Evolutionary conservation across 768 basidiomycete species (phyloP).

Genomic region (Termitomyces heimii): DNA sequence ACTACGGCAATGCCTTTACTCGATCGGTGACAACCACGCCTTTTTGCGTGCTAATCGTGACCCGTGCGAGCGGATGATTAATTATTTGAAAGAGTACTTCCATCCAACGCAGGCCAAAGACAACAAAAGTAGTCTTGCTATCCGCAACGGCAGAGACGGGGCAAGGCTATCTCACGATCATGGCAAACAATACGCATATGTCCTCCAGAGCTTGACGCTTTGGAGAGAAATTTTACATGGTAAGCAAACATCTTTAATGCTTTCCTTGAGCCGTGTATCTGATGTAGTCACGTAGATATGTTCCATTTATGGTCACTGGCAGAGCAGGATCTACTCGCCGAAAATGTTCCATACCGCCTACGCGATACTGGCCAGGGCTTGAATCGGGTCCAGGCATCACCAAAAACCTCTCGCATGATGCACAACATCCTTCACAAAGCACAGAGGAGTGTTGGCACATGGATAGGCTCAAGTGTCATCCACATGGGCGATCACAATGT

Average conservation of each 20-base stretch:
- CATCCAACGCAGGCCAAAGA: constrained; percentile 67
- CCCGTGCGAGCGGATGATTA: constrained; percentile 83
- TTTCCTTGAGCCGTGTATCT: neutral
- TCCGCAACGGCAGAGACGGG: constrained; percentile 75
- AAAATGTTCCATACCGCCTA: constrained; percentile 68
- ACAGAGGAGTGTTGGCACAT: constrained; percentile 72
- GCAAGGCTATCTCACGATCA: constrained; percentile 83
- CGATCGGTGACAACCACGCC: constrained; percentile 87
- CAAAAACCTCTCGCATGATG: constrained; percentile 90
- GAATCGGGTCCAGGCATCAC: constrained; percentile 81
- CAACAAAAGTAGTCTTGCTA: constrained; percentile 62
- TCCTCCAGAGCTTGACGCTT: constrained; percentile 78
- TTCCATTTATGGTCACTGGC: constrained; percentile 82
- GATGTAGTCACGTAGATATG: constrained; percentile 52
- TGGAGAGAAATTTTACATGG: constrained; percentile 87
- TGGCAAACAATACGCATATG: constrained; percentile 79
- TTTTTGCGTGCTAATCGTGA: constrained; percentile 84
- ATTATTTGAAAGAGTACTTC: constrained; percentile 70
- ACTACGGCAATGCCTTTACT: constrained; percentile 76
- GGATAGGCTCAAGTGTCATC: constrained; percentile 84
- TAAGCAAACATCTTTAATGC: constrained; percentile 20
- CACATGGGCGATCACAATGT: constrained; percentile 90
- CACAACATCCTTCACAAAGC: constrained; percentile 81
- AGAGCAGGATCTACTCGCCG: constrained; percentile 77
- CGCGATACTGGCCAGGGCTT: constrained; percentile 90